Percentiles rank a stretch among this genome's conserved stretches.
These are phyloP conservation scores for Asclepias syriaca DNA, from an alignment of 257 asterid genomes.

Conservation along the genomic window DNA sequence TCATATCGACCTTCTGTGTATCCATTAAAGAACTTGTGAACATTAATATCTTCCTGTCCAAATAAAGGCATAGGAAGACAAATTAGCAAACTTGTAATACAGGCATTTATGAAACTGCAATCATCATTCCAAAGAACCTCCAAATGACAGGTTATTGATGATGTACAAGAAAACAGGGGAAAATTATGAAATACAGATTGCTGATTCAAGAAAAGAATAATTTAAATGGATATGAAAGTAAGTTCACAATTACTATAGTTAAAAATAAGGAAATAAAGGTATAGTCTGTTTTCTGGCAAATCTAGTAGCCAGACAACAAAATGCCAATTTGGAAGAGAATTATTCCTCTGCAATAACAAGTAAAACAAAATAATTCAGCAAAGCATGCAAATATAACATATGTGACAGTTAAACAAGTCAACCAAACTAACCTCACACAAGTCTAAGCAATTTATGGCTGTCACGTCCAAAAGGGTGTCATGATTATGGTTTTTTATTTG, in stretches of 20 bases:
- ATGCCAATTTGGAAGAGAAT: not conserved
- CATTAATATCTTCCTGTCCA: conserved; percentile 60
- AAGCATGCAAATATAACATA: not conserved
- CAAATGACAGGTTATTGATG: not conserved
- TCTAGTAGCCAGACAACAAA: not conserved
- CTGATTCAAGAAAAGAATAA: not conserved
- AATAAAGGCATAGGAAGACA: not conserved
- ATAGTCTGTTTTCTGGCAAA: not conserved
- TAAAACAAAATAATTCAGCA: not conserved
- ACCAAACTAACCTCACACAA: no score
- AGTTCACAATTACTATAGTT: not conserved
- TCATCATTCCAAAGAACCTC: not conserved
- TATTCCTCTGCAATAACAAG: not conserved
- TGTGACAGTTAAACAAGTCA: not conserved
- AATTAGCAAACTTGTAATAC: not conserved
- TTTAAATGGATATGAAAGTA: not conserved
- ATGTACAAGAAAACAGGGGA: not conserved
- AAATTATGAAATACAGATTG: not conserved
- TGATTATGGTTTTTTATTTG: no score
- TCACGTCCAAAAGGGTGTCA: no score
- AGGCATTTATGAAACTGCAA: not conserved
- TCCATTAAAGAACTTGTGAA: conserved; percentile 60
- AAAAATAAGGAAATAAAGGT: not conserved
- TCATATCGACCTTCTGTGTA: conserved; percentile 41
- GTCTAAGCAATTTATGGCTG: no score